phyloP scores from a whole-genome alignment of 208 protist species.

The Trypanosoma cruzi region DNA sequence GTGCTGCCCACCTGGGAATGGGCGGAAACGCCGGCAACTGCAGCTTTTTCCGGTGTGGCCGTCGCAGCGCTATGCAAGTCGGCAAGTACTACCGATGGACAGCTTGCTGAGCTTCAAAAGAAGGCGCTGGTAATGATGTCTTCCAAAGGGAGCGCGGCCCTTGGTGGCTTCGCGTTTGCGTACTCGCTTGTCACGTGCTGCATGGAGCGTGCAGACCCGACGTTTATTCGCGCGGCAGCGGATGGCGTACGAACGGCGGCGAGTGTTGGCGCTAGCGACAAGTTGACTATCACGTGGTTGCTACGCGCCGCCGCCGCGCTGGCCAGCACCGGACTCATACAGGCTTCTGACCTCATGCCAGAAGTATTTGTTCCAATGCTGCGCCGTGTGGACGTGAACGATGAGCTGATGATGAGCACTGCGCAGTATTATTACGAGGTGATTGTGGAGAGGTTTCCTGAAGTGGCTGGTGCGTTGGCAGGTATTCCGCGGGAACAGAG shows the following conservation, averaged over 20 bases:
- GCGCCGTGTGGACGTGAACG: constrained; percentile 56
- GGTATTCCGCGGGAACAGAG: constrained; percentile 55
- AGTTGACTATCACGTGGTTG: constrained; percentile 82
- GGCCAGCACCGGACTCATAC: constrained; percentile 52
- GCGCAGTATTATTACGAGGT: constrained; percentile 82
- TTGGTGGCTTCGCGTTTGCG: constrained; percentile 75
- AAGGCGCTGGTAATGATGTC: constrained; percentile 57
- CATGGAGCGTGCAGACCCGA: constrained; percentile 53
- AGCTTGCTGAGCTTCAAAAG: constrained; percentile 72
- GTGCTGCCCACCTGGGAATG: constrained; percentile 76
- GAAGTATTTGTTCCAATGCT: constrained; percentile 72
- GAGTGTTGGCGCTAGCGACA: constrained; percentile 57
- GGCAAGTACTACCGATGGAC: constrained; percentile 67
- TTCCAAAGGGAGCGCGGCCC: constrained; percentile 57
- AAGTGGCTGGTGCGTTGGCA: constrained; percentile 31
- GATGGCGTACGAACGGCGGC: constrained; percentile 60
- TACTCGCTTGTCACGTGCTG: constrained; percentile 73
- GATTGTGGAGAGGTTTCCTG: constrained; percentile 53
- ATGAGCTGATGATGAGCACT: constrained; percentile 83
- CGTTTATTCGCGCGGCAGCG: constrained; percentile 65
- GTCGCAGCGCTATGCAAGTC: constrained; percentile 86
- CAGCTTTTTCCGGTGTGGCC: constrained; percentile 71
- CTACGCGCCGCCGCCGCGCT: constrained; percentile 81
- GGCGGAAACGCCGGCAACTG: constrained; percentile 66
- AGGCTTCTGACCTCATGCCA: constrained; percentile 40